phyloP scores from a whole-genome alignment of 208 protist species.

The Angomonas deanei region DNA sequence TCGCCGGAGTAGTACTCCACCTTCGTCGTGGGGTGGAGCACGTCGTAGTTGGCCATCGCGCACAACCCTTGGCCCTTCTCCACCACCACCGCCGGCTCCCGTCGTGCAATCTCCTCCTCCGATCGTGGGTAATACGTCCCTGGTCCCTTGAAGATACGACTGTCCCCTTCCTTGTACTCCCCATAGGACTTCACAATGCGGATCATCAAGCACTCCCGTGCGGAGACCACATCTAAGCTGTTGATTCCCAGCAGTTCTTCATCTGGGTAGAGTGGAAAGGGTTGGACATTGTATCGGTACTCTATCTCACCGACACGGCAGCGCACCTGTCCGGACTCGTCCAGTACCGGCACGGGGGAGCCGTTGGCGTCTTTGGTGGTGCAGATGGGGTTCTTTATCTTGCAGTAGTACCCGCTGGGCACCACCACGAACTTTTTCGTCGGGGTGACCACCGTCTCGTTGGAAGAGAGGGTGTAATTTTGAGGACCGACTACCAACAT shows the following conservation, averaged over 20 bases:
- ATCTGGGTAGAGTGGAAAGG: slow-evolving; percentile 92
- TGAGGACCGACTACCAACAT: slow-evolving; percentile 54
- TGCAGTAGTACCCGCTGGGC: slow-evolving; percentile 40
- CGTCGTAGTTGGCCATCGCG: slow-evolving; percentile 30
- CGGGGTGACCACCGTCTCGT: slow-evolving; percentile 35
- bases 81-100: slow-evolving; percentile 22
- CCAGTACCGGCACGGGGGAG: slow-evolving; percentile 21
- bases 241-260: slow-evolving; percentile 49
- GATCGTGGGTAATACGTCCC: slow-evolving; percentile 70
- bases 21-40: slow-evolving; percentile 24
- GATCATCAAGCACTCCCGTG: slow-evolving; percentile 39
- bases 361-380: slow-evolving; percentile 14
- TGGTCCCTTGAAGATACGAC: slow-evolving; percentile 55
- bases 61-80: slow-evolving; percentile 25
- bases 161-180: slow-evolving; percentile 31
- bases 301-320: slow-evolving; percentile 79
- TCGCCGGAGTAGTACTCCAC: slow-evolving; percentile 46
- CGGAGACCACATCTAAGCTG: slow-evolving; percentile 59
- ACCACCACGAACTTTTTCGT: slow-evolving; percentile 56
- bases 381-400: slow-evolving; percentile 53
- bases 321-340: slow-evolving; percentile 74
- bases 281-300: slow-evolving; percentile 61
- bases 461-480: slow-evolving; percentile 29
- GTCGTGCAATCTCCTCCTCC: slow-evolving; percentile 47
- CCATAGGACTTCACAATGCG: slow-evolving; percentile 59